A percentile compares a stretch with the other conserved stretches of the same genome.
Conservation (phyloP, 371 early-diverging fungal genomes). For the Cokeromyces recurvatus region DNA sequence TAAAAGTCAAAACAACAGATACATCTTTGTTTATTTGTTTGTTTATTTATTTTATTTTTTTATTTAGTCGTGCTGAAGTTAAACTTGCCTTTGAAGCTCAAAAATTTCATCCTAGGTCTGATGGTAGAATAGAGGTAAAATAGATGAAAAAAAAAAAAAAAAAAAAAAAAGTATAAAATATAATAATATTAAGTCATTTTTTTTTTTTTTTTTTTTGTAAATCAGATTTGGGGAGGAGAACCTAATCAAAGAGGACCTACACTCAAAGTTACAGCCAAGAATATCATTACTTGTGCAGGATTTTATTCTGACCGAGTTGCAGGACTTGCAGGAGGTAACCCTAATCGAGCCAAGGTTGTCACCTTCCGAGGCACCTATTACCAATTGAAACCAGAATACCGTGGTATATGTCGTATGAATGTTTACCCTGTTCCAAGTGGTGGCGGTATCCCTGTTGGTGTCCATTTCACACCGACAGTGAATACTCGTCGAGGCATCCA, state of each 20-base stretch:
- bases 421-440: constrained; percentile 47
- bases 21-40: neutral
- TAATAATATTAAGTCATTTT: too few relatives aligned
- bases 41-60: constrained; percentile 1
- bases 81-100: constrained; percentile 39
- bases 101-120: constrained; percentile 25
- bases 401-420: constrained; percentile 35
- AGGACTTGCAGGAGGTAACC: constrained; percentile 35
- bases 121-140: constrained; percentile 25
- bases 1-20: constrained; percentile 9
- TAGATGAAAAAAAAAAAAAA: neutral
- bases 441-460: constrained; percentile 47
- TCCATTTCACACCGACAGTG: constrained; percentile 43
- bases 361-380: constrained; percentile 47
- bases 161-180: neutral
- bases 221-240: constrained; percentile 36
- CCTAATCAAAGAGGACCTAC: constrained; percentile 33
- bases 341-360: constrained; percentile 26
- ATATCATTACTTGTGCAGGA: constrained; percentile 47
- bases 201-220: neutral
- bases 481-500: constrained; percentile 41
- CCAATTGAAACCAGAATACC: constrained; percentile 39
- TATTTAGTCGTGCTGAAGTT: constrained; percentile 39
- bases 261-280: constrained; percentile 29
- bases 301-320: constrained; percentile 44